Conservation (phyloP, 495 filamentous ascomycete genomes). For the Pyrenopolyporus hunteri region DNA sequence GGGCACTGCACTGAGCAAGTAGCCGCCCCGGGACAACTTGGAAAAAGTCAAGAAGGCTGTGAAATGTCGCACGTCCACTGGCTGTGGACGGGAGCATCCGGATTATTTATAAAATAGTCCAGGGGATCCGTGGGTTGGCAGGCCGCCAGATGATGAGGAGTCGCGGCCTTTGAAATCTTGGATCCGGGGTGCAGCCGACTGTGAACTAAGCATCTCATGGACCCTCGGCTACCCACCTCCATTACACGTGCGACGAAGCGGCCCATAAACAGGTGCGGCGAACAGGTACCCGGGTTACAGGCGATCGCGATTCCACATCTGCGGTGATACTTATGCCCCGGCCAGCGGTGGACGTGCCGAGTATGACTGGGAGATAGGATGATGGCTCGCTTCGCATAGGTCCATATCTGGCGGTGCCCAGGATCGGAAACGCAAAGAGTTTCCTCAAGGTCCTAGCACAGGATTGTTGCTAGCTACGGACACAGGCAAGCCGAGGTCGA, state of each 20-base stretch:
- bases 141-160: conserved; percentile 16
- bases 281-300: conserved; percentile 10
- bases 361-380: neutral
- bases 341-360: neutral
- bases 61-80: conserved; percentile 34
- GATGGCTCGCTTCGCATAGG: neutral
- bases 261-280: conserved; percentile 22
- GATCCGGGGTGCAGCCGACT: conserved; percentile 33
- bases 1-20: conserved; percentile 33
- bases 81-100: conserved; percentile 17
- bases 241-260: conserved; percentile 24
- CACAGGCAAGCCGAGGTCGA: neutral
- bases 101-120: conserved; percentile 29
- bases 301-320: conserved; percentile 15
- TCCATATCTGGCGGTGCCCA: neutral
- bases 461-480: neutral
- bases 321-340: conserved; percentile 14
- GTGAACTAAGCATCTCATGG: conserved; percentile 13
- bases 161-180: conserved; percentile 20
- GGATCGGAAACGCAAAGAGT: neutral
- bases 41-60: conserved; percentile 27
- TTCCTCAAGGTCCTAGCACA: neutral
- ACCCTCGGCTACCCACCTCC: conserved; percentile 30
- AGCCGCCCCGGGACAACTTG: conserved; percentile 27
- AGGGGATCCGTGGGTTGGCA: conserved; percentile 10